Base-by-base conservation (phyloP, 371 early-diverging fungal species). In the Lichtheimia ramosa region DNA sequence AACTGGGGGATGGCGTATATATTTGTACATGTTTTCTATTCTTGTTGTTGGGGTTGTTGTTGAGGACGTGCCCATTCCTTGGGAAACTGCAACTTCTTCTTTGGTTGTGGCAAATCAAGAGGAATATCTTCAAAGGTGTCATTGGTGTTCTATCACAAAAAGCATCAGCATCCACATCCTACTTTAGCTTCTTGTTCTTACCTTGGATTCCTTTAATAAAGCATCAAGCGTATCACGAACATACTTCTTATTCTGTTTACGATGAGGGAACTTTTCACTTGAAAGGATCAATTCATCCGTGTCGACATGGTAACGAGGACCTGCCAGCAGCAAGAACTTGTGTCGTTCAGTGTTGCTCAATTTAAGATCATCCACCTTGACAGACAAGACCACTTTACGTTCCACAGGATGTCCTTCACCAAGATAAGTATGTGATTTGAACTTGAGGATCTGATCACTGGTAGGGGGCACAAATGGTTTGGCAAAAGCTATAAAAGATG, bases 221-320 rank as follows among this genome's bases (percentile, higher is more conserved):
- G 70, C 70, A 52, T 83, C 75, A 48, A 89, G 68, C 23, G 74
- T 67, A 59, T 89, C 89, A n/a, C 76, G 69, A 61, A 86, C 64
- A 65, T 79, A 86, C 59, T 81, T 82, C 65, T 86, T 84, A 74
- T 89, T 89, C 61, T 89, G 88, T 16, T 82, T 82, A n/a, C 77
- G 75, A 28, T 84, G 74, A 60, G 81, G 80, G 54, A 85, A 87
- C 65, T 77, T 79, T 46, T 88, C 87, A 39, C 84, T 79, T 21
- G 87, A 83, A 64, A 89, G 73, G 62, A 79, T 78, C 58, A 86
- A 60, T 60, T 77, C 72, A 5, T 73, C 73, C 15, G 75, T 74
- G 46, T 81, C 69, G 10, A 86, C 84, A 59, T 83, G 64, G 63
- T 85, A 87, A 58, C 85, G 75, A 4, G 85, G 74, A 54, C 87